A percentile compares a stretch with the other conserved stretches of the same genome.
These are phyloP conservation scores for Entamoeba dispar DNA, from an alignment of 208 protist species.

Conservation along the genomic window DNA sequence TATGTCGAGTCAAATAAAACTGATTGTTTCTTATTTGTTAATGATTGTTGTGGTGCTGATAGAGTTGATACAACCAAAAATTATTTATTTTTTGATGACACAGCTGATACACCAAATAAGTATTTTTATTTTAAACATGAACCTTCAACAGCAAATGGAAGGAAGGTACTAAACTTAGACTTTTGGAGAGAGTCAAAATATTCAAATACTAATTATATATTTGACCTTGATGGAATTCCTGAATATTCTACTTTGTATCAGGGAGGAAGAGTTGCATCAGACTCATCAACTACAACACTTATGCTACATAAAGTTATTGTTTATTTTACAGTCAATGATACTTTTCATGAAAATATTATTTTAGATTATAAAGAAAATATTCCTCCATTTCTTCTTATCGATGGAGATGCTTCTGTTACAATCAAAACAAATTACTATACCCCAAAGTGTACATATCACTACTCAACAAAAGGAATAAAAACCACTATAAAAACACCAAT, in stretches of 20 bases:
- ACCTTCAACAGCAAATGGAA: background rate
- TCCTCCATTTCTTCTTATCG: background rate
- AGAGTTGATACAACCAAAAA: background rate
- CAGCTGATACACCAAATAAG: background rate
- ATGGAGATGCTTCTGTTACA: background rate
- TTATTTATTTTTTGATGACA: background rate
- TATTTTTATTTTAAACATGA: background rate
- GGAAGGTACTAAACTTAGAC: background rate
- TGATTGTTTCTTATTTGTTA: background rate
- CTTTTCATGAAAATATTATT: background rate
- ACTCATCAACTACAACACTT: background rate
- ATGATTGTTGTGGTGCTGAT: background rate
- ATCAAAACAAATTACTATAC: background rate
- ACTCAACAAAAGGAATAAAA: background rate
- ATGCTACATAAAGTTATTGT: background rate
- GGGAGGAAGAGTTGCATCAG: background rate
- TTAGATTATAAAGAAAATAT: background rate
- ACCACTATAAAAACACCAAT: background rate
- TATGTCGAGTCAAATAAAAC: background rate
- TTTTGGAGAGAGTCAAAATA: background rate
- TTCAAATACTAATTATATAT: background rate
- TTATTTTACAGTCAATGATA: background rate
- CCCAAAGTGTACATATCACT: background rate
- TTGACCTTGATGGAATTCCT: background rate
- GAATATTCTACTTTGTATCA: background rate